Evolutionary conservation across 306 rosid genomes (phyloP).

Genomic region (Vigna hirtella): DNA sequence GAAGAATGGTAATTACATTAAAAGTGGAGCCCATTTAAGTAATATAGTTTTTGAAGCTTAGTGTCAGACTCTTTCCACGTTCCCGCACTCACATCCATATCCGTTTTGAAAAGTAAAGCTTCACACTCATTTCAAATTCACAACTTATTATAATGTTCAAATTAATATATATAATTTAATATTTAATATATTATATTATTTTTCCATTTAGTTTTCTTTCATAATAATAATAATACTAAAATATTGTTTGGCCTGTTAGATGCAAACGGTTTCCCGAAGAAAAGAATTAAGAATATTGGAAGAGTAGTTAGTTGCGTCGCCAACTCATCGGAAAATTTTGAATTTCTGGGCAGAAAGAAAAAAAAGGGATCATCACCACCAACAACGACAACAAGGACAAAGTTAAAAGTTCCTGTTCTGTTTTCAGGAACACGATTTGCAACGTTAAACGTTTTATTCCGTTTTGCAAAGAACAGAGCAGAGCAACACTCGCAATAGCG

Average conservation of each 20-base stretch:
- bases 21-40: conserved; percentile 2
- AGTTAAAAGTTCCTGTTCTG: conserved; percentile 36
- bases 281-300: conserved; percentile 44
- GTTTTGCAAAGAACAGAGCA: conserved; percentile 12
- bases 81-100: conserved; percentile 9
- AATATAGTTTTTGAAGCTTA: not conserved
- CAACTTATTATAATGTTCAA: not conserved
- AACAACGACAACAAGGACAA: not conserved
- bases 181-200: not conserved
- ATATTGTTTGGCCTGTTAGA: conserved; percentile 26
- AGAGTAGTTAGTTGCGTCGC: conserved; percentile 36
- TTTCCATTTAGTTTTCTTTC: not conserved
- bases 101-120: not conserved
- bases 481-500: conserved; percentile 38
- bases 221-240: not conserved
- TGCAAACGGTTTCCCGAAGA: conserved; percentile 61
- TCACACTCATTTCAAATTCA: not conserved
- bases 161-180: not conserved
- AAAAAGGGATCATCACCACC: conserved; percentile 26
- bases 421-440: conserved; percentile 1
- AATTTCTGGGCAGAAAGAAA: conserved; percentile 25
- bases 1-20: conserved; percentile 5
- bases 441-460: conserved; percentile 7
- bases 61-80: conserved; percentile 25
- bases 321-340: conserved; percentile 57